Evolutionary conservation across 2,329 filamentous ascomycete species (phyloP).

Genomic region (Alternaria panax): DNA sequence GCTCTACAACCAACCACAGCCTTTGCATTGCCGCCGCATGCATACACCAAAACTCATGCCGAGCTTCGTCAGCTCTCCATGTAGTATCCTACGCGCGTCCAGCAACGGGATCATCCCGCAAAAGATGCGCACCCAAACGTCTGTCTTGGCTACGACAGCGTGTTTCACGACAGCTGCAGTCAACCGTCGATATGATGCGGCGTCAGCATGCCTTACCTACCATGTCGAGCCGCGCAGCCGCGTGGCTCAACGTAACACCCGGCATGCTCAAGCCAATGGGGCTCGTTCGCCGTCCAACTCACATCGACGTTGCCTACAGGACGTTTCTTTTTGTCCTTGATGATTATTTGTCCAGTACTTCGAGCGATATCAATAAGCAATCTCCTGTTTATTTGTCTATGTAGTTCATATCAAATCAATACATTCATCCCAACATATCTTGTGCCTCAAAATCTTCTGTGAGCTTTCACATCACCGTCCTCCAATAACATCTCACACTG

Average conservation of each 20-base stretch:
- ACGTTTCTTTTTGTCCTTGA: background rate
- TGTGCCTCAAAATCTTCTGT: background rate
- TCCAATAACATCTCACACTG: background rate
- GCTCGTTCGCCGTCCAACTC: background rate
- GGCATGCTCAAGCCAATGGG: background rate
- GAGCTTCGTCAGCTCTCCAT: slow-evolving; percentile 2
- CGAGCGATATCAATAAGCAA: background rate
- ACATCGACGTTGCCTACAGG: background rate
- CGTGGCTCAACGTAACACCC: background rate
- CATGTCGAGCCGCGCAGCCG: slow-evolving; percentile 2
- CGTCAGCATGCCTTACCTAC: slow-evolving; percentile 9
- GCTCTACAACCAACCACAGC: background rate
- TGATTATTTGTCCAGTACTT: background rate
- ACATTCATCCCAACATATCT: background rate
- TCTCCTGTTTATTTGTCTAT: background rate
- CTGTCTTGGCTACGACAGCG: slow-evolving; percentile 1
- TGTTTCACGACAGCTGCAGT: slow-evolving; percentile 11
- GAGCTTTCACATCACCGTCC: background rate
- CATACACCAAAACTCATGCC: background rate
- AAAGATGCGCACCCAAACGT: background rate
- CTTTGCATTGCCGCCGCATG: slow-evolving; percentile 3
- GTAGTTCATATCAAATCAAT: background rate
- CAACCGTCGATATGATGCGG: slow-evolving; percentile 5
- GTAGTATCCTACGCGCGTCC: slow-evolving; percentile 3
- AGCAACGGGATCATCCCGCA: background rate